phyloP scores from a whole-genome alignment of 345 rosid species.

The Rhizophora apiculata region DNA sequence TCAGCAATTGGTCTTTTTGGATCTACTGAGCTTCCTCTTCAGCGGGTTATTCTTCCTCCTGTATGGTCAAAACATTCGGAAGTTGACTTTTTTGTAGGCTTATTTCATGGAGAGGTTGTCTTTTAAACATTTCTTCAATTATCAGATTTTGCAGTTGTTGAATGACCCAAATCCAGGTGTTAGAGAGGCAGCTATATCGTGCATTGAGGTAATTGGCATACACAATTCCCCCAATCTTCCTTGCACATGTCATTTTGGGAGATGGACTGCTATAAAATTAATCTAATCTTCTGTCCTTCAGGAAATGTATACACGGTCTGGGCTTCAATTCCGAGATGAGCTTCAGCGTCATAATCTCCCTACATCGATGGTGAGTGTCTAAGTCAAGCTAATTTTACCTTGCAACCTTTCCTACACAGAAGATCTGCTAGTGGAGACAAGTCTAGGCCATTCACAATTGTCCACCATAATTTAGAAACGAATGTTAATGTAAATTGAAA shows the following conservation, averaged over 20 bases:
- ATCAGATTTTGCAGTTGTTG: constrained; percentile 89
- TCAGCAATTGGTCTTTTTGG: constrained; percentile 89
- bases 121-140: constrained; percentile 11
- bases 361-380: constrained; percentile 63
- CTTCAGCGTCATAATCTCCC: constrained; percentile 96
- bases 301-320: constrained; percentile 94
- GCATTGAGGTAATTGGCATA: constrained; percentile 69
- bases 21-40: constrained; percentile 95
- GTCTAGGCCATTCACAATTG: neutral
- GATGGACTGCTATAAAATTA: constrained; percentile 2
- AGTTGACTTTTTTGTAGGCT: neutral
- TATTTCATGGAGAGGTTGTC: neutral
- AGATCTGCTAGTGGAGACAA: neutral
- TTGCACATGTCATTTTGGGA: neutral
- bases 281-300: constrained; percentile 35
- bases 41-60: constrained; percentile 91
- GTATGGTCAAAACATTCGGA: constrained; percentile 35
- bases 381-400: constrained; percentile 12
- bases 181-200: constrained; percentile 84
- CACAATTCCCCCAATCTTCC: neutral
- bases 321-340: constrained; percentile 95
- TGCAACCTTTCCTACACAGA: constrained; percentile 2
- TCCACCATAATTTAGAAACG: constrained; percentile 1
- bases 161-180: constrained; percentile 87
- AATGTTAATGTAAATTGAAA: neutral